Evolutionary conservation across 2,329 filamentous ascomycete genomes (phyloP), one percentile per base, ranked within the genome.

Genomic region (Chrysoporthe puriensis): DNA sequence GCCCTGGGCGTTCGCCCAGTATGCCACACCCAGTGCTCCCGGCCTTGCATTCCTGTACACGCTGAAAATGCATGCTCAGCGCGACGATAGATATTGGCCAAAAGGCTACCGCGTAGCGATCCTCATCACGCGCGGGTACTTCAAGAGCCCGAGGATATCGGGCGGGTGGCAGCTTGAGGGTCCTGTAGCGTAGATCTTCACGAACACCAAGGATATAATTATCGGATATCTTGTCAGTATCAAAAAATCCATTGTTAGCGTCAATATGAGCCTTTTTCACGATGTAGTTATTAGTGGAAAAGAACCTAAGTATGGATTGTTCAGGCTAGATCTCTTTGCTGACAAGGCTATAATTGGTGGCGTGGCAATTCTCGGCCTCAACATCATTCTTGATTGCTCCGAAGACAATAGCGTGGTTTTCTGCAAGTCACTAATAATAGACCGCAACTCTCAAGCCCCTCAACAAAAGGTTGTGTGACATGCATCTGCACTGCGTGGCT

Each of bases 101-200:
- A n/a, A n/a, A n/a, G n/a, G n/a, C 2, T 66, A 71, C 6, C 72
- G 73, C 3, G 62, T 63, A 1, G 74, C 73, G 1, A 74, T 76
- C 18, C 75, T 74, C 62, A 76, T 77, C 62, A 69, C 62, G 0
- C 75, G 74, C 1, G 74, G 75, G 0, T 73, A 71, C 4, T 76
- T 76, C 34, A 59, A 70, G 1, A 75, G 75, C 0, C 75, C 75
- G 3, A 71, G 62, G 32, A 43, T 77, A 11, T 63, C 75, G 9
- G 76, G 76, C 61, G 72, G 71, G 11, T 77, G 75, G 75, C 73
- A 76, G 70, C 62, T 77, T 43, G 62, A 64, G n/a, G 57, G 62
- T n/a, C 62, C 52, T 48, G 40, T 40, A 9, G 62, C 21, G n/a
- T 43, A 11, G 44, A 16, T 13, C 6, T n/a, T 9, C 18, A 43